Conservation (phyloP, 139 green algal genomes). For the Deuterostichococcus epilithicus region DNA sequence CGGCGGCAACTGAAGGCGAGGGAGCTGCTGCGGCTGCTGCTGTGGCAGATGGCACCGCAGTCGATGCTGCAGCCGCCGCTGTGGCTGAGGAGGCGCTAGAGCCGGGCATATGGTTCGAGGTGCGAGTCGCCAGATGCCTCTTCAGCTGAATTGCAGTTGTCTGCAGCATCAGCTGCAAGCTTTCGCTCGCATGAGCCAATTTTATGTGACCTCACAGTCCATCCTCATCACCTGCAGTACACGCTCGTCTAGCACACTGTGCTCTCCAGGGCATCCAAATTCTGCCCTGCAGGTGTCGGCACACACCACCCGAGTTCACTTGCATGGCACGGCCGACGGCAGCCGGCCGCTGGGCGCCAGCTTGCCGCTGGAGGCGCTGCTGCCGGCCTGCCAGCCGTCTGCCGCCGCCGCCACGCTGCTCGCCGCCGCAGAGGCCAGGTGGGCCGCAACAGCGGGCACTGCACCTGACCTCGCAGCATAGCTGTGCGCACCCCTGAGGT, state of each 20-base stretch:
- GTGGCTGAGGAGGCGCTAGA: neutral
- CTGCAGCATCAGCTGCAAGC: too few relatives aligned
- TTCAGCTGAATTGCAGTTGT: too few relatives aligned
- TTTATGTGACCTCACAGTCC: too few relatives aligned
- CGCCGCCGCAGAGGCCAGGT: neutral
- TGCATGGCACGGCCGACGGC: slow-evolving; percentile 63
- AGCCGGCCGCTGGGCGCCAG: slow-evolving; percentile 54
- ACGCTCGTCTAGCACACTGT: neutral
- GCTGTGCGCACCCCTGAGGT: too few relatives aligned
- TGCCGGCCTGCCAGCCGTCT: neutral
- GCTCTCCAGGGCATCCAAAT: neutral
- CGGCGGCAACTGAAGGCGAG: too few relatives aligned
- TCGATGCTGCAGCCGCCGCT: neutral
- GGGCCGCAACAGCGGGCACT: neutral
- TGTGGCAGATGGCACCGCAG: neutral
- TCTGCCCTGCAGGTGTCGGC: slow-evolving; percentile 25
- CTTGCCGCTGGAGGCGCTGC: slow-evolving; percentile 65
- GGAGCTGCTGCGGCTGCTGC: too few relatives aligned
- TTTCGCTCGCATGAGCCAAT: too few relatives aligned
- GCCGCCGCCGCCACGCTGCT: neutral
- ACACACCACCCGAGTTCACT: slow-evolving; percentile 73
- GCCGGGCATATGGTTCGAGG: neutral
- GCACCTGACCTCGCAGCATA: neutral
- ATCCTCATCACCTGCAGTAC: neutral
- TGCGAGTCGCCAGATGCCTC: neutral